Conservation (phyloP, 2,329 filamentous ascomycete genomes). For the Alternaria conjuncta region DNA sequence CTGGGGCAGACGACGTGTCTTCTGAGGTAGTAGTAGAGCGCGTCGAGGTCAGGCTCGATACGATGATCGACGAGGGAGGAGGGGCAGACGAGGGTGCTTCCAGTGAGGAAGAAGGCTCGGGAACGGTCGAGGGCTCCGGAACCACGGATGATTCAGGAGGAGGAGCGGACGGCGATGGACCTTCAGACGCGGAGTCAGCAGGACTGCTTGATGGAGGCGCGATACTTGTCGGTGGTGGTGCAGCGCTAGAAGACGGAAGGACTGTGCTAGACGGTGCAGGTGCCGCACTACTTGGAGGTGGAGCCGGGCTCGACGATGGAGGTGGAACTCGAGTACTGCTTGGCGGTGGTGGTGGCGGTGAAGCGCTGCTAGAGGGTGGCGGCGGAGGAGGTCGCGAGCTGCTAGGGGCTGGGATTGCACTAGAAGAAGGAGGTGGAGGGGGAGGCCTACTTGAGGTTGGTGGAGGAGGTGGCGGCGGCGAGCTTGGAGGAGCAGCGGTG, state of each 20-base stretch:
- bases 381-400: not conserved
- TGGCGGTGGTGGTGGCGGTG: not conserved
- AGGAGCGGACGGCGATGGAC: slow-evolving; percentile 6
- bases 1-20: slow-evolving; percentile 6
- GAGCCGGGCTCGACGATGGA: slow-evolving; percentile 15
- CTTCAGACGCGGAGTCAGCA: slow-evolving; percentile 34
- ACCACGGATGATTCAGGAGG: not conserved
- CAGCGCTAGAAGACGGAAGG: slow-evolving; percentile 5
- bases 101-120: not conserved
- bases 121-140: not conserved
- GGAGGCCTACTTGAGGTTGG: slow-evolving; percentile 9
- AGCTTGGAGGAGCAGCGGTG: not conserved
- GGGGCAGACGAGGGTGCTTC: not conserved
- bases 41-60: slow-evolving; percentile 16
- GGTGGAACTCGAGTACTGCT: slow-evolving; percentile 10
- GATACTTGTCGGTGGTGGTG: slow-evolving; percentile 9
- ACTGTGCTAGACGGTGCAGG: slow-evolving; percentile 14
- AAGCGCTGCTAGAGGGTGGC: slow-evolving; percentile 1
- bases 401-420: slow-evolving; percentile 5
- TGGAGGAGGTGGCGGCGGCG: slow-evolving; percentile 12
- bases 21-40: slow-evolving; percentile 11
- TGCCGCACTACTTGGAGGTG: slow-evolving; percentile 13
- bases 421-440: slow-evolving; percentile 19
- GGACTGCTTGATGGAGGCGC: slow-evolving; percentile 25
- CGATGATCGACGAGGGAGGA: not conserved